phyloP scores from a whole-genome alignment of 1,139 yeast genomes.

The Pichia sp. region DNA sequence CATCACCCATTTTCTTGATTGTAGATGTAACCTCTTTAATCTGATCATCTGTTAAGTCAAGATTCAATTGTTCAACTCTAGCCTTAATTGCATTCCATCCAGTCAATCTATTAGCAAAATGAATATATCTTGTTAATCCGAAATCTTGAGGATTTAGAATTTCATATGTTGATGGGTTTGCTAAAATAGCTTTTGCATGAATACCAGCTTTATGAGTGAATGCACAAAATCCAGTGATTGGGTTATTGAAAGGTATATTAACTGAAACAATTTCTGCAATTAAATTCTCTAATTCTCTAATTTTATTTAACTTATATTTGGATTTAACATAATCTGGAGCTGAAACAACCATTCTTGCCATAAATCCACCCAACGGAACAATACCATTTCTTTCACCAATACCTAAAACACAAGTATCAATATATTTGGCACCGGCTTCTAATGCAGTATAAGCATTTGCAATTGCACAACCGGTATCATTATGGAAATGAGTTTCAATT shows the following conservation, averaged over 20 bases:
- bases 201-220: conserved; percentile 59
- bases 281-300: conserved; percentile 50
- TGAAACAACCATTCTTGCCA: conserved; percentile 58
- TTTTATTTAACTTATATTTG: conserved; percentile 47
- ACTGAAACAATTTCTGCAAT: conserved; percentile 55
- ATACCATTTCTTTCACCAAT: conserved; percentile 59
- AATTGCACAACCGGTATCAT: conserved; percentile 57
- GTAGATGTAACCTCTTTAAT: conserved; percentile 49
- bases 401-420: conserved; percentile 53
- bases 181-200: conserved; percentile 55
- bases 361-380: conserved; percentile 55
- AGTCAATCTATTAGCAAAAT: conserved; percentile 52
- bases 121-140: conserved; percentile 51
- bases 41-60: conserved; percentile 51
- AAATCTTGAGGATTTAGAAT: conserved; percentile 52
- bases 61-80: conserved; percentile 57
- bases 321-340: conserved; percentile 52
- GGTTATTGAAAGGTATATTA: conserved; percentile 53
- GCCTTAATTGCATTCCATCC: conserved; percentile 62
- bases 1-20: conserved; percentile 52
- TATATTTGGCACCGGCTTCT: conserved; percentile 55
- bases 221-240: conserved; percentile 58
- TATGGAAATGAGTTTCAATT: conserved; percentile 55
- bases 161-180: conserved; percentile 55
- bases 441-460: conserved; percentile 57